These are phyloP conservation scores for Pharus latifolius DNA, from an alignment of 176 grass and related monocot genomes.

Conservation along the genomic window DNA sequence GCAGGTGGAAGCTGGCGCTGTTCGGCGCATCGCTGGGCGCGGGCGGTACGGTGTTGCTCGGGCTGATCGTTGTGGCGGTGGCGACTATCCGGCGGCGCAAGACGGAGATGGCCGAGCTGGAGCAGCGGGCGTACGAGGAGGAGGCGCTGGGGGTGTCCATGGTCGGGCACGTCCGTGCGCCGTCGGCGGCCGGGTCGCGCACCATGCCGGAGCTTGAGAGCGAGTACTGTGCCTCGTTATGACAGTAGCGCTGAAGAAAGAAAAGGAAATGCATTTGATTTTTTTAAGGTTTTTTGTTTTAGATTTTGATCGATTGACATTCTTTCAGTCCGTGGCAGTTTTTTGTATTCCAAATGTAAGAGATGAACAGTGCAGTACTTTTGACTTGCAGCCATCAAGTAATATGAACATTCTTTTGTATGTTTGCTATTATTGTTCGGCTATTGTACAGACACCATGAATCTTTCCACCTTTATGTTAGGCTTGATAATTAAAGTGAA, in stretches of 20 bases:
- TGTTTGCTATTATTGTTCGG: no score
- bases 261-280: neutral
- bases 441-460: no score
- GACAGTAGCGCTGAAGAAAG: neutral
- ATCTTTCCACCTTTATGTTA: no score
- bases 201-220: conserved; percentile 62
- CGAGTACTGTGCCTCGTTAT: conserved; percentile 30
- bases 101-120: conserved; percentile 64
- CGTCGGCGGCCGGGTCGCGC: conserved; percentile 54
- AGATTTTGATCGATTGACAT: conserved; percentile 13
- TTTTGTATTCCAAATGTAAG: neutral
- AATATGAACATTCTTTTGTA: neutral
- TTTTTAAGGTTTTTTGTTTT: neutral
- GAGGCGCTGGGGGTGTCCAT: conserved; percentile 82
- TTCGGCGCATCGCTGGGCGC: conserved; percentile 55
- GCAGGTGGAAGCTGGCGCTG: conserved; percentile 81
- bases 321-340: conserved; percentile 11
- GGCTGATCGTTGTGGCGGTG: conserved; percentile 64
- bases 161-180: conserved; percentile 90
- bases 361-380: neutral
- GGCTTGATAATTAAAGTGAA: no score
- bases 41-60: conserved; percentile 52
- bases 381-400: neutral
- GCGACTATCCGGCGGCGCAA: conserved; percentile 48
- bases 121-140: conserved; percentile 77